Evolutionary conservation across 495 filamentous ascomycete genomes (phyloP), one percentile per base, ranked within the genome.

Genomic region (Aspergillus haitiensis): DNA sequence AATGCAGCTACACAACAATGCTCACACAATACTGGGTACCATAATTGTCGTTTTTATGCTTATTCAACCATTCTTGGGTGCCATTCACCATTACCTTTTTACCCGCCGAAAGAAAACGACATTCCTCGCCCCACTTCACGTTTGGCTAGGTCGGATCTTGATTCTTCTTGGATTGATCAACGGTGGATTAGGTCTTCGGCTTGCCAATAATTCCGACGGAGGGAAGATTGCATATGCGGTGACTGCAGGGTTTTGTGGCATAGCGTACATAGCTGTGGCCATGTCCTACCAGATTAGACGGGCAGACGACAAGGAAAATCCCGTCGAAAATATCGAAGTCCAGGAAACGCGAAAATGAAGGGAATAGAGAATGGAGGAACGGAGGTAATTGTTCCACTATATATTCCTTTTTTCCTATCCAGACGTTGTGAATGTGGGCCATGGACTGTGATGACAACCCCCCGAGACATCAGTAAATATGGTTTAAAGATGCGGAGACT

Each of bases 161-260:
- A 47, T 63, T 16, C 12, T 63, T 27, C 56, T 63, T 9, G 61
- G 61, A 8, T 50, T 63, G 12, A 52, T 63, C 56, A 59, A 63
- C 31, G 56, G 61, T 16, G 61, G 61, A 6, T 18, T 55, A 7
- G 61, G 61, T 6, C 31, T 63, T n/a, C 34, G 56, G 18, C 31
- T 63, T 21, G 56, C 56, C 8, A 52, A 35, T 12, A 63, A 63
- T 34, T 55, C 56, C 3, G 52, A 12, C 4, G 56, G 40, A 13
- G 61, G 56, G 21, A 55, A 40, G 7, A 63, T 63, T 27, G 51
- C 56, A 7, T 63, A 63, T 18, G 61, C 35, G 8, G 61, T 59
- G 1, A 18, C 59, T 32, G 61, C 40, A 1, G 56, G 61, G 2
- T n/a, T 59, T 7, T 58, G 55, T 55, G 61, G 61, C 12, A 56